phyloP scores from a whole-genome alignment of 1,284 basidiomycete species.

The Boletus austroedulis region DNA sequence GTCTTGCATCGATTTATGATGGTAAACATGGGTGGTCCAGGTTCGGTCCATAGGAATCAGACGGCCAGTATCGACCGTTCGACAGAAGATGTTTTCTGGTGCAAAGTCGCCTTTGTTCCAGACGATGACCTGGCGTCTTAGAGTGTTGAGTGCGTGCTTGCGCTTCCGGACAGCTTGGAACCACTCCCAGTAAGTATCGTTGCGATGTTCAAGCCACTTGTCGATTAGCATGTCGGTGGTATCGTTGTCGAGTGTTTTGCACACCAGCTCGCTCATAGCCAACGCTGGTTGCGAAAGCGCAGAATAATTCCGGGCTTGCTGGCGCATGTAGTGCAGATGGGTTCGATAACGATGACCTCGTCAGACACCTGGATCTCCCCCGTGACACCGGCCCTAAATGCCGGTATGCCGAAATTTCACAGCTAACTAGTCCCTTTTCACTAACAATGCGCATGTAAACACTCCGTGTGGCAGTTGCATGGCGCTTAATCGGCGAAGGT shows the following conservation, averaged over 20 bases:
- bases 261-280: conserved; percentile 69
- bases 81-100: conserved; percentile 71
- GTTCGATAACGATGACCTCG: conserved; percentile 13
- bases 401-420: conserved; percentile 14
- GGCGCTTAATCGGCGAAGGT: conserved; percentile 9
- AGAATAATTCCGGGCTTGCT: conserved; percentile 49
- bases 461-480: background rate
- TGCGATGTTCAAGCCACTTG: conserved; percentile 74
- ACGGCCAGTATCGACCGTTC: conserved; percentile 70
- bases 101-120: conserved; percentile 76
- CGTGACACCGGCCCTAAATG: conserved; percentile 32
- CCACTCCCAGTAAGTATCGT: conserved; percentile 73
- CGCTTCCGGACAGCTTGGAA: conserved; percentile 64
- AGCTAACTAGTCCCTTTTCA: background rate
- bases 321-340: conserved; percentile 23
- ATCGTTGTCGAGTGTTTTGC: conserved; percentile 70
- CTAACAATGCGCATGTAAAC: conserved; percentile 1
- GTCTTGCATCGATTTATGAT: conserved; percentile 69
- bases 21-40: conserved; percentile 75
- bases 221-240: conserved; percentile 72
- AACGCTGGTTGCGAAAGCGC: conserved; percentile 61
- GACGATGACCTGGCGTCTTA: conserved; percentile 57
- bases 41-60: conserved; percentile 73
- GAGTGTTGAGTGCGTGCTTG: conserved; percentile 49
- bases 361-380: background rate